A percentile compares a stretch with the other conserved stretches of the same genome.
These are phyloP conservation scores for Lenzites betulinus DNA, from an alignment of 768 basidiomycete genomes.

Conservation along the genomic window DNA sequence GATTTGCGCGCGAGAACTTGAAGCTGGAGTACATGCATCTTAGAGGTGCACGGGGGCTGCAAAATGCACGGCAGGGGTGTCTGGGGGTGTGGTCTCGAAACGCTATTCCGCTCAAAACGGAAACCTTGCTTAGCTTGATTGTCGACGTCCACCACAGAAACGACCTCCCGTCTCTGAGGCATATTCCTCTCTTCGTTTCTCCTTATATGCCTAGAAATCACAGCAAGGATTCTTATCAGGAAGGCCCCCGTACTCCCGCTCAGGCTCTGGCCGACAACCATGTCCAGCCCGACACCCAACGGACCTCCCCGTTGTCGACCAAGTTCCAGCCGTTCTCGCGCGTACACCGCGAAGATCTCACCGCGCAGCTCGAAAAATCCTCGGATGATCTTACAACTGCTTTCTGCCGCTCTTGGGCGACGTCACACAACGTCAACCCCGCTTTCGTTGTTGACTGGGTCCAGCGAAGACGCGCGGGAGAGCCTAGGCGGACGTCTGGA, in stretches of 20 bases:
- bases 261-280: neutral
- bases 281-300: neutral
- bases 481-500: neutral
- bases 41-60: too few relatives aligned
- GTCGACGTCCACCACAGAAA: too few relatives aligned
- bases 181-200: too few relatives aligned
- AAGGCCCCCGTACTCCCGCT: neutral
- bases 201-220: neutral
- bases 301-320: neutral
- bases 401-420: conserved; percentile 4
- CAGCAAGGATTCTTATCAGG: neutral
- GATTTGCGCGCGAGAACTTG: too few relatives aligned
- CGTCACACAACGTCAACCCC: neutral
- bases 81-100: too few relatives aligned
- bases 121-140: too few relatives aligned
- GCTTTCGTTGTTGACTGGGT: conserved; percentile 8
- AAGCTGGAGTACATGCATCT: too few relatives aligned
- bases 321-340: neutral
- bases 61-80: too few relatives aligned
- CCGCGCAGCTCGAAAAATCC: neutral
- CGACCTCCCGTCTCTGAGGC: too few relatives aligned
- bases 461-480: neutral
- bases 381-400: neutral
- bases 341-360: conserved; percentile 4
- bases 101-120: too few relatives aligned